Conservation (phyloP, 352 stramenopile species). For the Globisporangium barbulae region DNA sequence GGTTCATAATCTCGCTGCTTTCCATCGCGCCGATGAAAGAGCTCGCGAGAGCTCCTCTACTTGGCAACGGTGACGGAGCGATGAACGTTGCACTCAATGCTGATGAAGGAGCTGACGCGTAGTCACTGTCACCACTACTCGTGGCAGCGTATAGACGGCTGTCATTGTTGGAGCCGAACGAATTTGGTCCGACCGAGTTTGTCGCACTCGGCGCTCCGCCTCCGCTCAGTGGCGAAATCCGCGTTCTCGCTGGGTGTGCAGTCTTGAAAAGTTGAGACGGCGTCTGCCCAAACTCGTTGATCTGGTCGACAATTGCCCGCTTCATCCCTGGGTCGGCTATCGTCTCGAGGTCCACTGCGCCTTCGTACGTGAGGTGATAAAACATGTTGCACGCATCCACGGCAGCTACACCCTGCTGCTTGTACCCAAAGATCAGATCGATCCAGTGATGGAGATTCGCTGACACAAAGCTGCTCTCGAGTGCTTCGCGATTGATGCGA, state of each 20-base stretch:
- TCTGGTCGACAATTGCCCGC: slow-evolving; percentile 93
- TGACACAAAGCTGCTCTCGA: slow-evolving; percentile 96
- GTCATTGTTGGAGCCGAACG: slow-evolving; percentile 6
- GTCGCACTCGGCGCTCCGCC: background rate
- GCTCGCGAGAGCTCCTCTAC: slow-evolving; percentile 33
- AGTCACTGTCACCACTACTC: background rate
- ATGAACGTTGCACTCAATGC: background rate
- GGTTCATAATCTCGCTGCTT: slow-evolving; percentile 55
- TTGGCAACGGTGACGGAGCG: slow-evolving; percentile 24
- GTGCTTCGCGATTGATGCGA: slow-evolving; percentile 91
- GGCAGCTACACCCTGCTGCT: slow-evolving; percentile 92
- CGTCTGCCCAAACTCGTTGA: slow-evolving; percentile 98
- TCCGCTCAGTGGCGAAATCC: background rate
- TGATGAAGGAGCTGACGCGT: slow-evolving; percentile 19
- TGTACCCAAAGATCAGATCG: slow-evolving; percentile 97
- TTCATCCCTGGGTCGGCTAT: slow-evolving; percentile 59
- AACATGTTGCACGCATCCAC: slow-evolving; percentile 97
- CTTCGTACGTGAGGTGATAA: slow-evolving; percentile 98
- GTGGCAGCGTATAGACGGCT: background rate
- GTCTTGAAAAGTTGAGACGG: slow-evolving; percentile 92
- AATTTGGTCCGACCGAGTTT: slow-evolving; percentile 5
- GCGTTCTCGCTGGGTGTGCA: slow-evolving; percentile 54
- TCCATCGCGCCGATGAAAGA: slow-evolving; percentile 53
- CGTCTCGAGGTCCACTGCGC: slow-evolving; percentile 94
- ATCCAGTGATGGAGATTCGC: slow-evolving; percentile 97